These are phyloP conservation scores for Leccinum boreale DNA, from an alignment of 768 basidiomycete species.

Conservation along the genomic window DNA sequence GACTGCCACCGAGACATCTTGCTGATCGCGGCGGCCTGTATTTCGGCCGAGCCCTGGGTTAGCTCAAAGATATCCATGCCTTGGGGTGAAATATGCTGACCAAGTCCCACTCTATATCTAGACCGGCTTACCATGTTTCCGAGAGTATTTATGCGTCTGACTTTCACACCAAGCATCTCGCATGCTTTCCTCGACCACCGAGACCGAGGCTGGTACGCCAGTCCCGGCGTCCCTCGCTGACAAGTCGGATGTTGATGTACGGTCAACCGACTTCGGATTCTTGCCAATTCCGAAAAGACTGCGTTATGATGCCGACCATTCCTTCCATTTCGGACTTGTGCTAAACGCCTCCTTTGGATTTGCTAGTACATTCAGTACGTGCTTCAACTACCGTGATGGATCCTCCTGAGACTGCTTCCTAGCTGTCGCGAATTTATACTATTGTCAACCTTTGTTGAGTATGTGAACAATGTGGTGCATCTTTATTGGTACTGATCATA, in stretches of 20 bases:
- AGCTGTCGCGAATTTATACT: conserved; percentile 79
- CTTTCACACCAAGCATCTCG: not conserved
- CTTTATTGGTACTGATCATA: not conserved
- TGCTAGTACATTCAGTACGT: conserved; percentile 47
- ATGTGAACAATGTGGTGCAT: conserved; percentile 17
- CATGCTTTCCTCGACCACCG: conserved; percentile 17
- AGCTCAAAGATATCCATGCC: not conserved
- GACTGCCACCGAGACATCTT: not conserved
- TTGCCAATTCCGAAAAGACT: conserved; percentile 59
- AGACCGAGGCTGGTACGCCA: not conserved
- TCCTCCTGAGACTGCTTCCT: not conserved
- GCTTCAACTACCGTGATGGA: not conserved
- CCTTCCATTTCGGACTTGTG: conserved; percentile 49
- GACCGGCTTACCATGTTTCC: not conserved
- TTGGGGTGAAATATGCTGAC: not conserved
- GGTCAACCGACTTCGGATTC: conserved; percentile 53
- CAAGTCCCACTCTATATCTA: not conserved
- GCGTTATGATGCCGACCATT: conserved; percentile 48
- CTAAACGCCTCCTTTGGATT: conserved; percentile 62
- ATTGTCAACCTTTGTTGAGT: conserved; percentile 80
- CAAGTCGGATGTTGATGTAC: not conserved
- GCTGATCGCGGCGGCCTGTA: not conserved
- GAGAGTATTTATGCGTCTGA: conserved; percentile 13
- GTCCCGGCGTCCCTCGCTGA: not conserved
- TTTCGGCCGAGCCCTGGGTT: not conserved